phyloP scores from a whole-genome alignment of 2,329 filamentous ascomycete species.

The Neoarthrinium moseri region DNA sequence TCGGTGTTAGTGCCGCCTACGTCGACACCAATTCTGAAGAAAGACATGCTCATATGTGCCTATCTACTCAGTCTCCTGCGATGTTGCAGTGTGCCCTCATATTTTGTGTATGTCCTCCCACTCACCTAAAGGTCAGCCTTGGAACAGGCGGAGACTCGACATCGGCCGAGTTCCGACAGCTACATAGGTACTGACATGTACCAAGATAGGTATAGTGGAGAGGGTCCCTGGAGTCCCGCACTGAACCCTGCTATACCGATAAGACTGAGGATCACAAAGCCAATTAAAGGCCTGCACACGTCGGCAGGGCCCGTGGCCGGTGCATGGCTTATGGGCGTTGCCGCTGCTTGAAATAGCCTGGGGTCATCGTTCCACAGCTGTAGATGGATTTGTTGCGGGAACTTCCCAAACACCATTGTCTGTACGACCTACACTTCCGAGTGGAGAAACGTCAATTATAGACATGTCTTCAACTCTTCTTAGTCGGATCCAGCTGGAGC shows the following conservation, averaged over 20 bases:
- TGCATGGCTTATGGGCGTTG: no score
- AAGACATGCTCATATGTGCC: background rate
- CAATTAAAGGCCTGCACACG: background rate
- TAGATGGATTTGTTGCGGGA: background rate
- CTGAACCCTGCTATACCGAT: background rate
- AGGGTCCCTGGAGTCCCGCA: no score
- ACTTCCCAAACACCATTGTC: background rate
- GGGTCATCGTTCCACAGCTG: background rate
- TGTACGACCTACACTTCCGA: background rate
- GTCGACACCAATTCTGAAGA: conserved; percentile 27
- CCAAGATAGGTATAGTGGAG: no score
- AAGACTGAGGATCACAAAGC: background rate
- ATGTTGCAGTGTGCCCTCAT: no score
- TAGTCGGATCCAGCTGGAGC: background rate
- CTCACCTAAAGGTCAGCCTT: no score
- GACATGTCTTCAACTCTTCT: background rate
- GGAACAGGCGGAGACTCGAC: no score
- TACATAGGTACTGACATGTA: no score
- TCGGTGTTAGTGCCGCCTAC: conserved; percentile 35
- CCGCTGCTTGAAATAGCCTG: background rate
- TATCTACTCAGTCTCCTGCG: background rate
- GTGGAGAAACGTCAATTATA: background rate
- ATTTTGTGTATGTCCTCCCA: no score
- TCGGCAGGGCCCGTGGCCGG: no score
- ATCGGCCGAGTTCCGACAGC: no score